phyloP scores from a whole-genome alignment of 106 monocot genomes.

The Iris macrosiphon region DNA sequence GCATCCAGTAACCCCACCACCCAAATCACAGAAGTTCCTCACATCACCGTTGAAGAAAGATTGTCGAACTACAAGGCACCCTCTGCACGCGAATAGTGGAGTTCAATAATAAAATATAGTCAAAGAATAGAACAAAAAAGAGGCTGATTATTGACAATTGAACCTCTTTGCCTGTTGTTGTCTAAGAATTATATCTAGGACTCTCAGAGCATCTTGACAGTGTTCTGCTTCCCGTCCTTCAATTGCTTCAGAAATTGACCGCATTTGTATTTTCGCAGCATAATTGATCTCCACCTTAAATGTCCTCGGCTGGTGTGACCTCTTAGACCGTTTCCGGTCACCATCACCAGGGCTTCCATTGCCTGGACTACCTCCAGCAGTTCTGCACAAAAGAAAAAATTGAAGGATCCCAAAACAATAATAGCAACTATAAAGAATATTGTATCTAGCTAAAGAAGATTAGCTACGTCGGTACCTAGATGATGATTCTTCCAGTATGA shows the following conservation, averaged over 20 bases:
- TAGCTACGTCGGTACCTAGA: too few relatives aligned
- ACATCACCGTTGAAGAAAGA: slow-evolving; percentile 56
- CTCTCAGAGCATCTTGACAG: slow-evolving; percentile 53
- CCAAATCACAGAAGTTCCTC: slow-evolving; percentile 42
- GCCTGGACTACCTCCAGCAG: slow-evolving; percentile 21
- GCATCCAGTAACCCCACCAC: slow-evolving; percentile 71
- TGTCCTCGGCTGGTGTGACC: slow-evolving; percentile 19
- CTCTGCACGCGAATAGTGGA: slow-evolving; percentile 24
- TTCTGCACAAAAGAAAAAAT: slow-evolving; percentile 11
- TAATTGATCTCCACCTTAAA: slow-evolving; percentile 48
- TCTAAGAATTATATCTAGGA: slow-evolving; percentile 65
- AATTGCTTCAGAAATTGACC: slow-evolving; percentile 30
- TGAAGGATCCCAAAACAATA: too few relatives aligned
- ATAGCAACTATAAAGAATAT: too few relatives aligned
- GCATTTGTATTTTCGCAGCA: slow-evolving; percentile 52
- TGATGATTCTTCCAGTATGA: slow-evolving; percentile 52
- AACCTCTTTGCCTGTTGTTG: slow-evolving; percentile 75
- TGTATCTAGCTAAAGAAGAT: too few relatives aligned
- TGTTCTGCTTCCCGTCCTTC: slow-evolving; percentile 32
- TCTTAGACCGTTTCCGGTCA: slow-evolving; percentile 40
- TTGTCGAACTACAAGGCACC: slow-evolving; percentile 67
- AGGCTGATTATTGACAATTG: slow-evolving; percentile 6
- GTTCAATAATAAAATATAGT: slow-evolving; percentile 4
- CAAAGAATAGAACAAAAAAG: neutral
- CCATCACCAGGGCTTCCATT: slow-evolving; percentile 23